Evolutionary conservation across 225 moss, liverwort and hornwort species (phyloP).

Genomic region (Marchantia paleacea): DNA sequence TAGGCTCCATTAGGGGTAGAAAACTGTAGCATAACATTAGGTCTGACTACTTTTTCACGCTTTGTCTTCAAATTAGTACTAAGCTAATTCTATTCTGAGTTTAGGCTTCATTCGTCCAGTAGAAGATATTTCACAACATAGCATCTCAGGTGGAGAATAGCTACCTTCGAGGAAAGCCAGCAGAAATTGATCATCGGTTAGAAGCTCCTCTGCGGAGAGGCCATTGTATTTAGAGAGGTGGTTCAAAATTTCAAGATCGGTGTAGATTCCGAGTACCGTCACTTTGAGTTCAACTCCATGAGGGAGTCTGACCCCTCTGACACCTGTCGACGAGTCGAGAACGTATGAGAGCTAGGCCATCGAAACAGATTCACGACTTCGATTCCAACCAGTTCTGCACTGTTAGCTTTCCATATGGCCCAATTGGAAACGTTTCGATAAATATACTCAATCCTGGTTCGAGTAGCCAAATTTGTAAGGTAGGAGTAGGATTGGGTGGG

Average conservation of each 20-base stretch:
- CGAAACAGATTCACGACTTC: not conserved
- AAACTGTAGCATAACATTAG: no score
- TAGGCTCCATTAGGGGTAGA: no score
- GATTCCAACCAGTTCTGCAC: no score
- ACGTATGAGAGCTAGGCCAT: not conserved
- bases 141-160: no score
- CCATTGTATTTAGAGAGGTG: not conserved
- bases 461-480: not conserved
- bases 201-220: conserved; percentile 5
- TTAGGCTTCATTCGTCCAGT: no score
- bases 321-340: not conserved
- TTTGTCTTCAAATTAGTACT: no score
- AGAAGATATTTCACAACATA: no score
- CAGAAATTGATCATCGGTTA: not conserved
- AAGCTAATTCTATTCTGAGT: no score
- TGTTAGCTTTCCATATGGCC: not conserved
- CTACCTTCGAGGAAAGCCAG: conserved; percentile 12
- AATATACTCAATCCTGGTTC: not conserved
- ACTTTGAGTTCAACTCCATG: conserved; percentile 20
- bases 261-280: conserved; percentile 4
- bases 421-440: not conserved
- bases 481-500: no score
- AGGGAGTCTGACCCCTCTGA: conserved; percentile 4
- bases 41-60: no score
- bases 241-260: conserved; percentile 8